phyloP scores from a whole-genome alignment of 306 rosid genomes.

The Trifolium subterraneum region DNA sequence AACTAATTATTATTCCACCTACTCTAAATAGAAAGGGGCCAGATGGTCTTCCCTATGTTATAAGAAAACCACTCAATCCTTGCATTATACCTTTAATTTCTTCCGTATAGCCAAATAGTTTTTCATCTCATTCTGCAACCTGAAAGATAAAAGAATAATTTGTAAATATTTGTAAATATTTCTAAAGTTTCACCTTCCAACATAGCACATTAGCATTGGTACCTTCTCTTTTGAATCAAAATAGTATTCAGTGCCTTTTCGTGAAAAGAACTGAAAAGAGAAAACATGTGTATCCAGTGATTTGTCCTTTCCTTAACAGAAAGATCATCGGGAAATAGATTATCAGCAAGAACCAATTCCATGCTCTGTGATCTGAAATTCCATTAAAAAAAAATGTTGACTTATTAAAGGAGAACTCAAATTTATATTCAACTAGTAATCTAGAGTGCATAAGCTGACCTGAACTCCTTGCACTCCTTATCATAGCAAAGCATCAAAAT shows the following conservation, averaged over 20 bases:
- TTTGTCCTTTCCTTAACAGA: constrained; percentile 71
- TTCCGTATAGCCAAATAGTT: constrained; percentile 63
- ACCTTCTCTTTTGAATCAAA: constrained; percentile 89
- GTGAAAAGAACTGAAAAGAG: constrained; percentile 72
- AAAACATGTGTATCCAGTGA: constrained; percentile 90
- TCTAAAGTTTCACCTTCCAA: constrained; percentile 19
- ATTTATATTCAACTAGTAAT: constrained; percentile 38
- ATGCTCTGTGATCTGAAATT: constrained; percentile 72
- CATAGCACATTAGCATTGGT: constrained; percentile 35
- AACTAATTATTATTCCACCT: constrained; percentile 11
- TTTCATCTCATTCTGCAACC: constrained; percentile 84
- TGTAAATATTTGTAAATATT: constrained; percentile 43
- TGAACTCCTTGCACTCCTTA: constrained; percentile 87
- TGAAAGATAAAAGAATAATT: constrained; percentile 48
- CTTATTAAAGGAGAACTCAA: constrained; percentile 31
- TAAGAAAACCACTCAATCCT: constrained; percentile 28
- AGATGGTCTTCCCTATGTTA: constrained; percentile 13
- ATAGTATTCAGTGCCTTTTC: constrained; percentile 65
- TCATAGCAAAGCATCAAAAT: constrained; percentile 89
- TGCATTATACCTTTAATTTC: constrained; percentile 73
- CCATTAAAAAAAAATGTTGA: constrained; percentile 9
- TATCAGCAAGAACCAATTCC: constrained; percentile 78
- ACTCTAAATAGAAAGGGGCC: constrained; percentile 6
- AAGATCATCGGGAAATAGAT: constrained; percentile 70
- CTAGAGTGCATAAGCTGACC: constrained; percentile 56